Percentiles rank a stretch among this genome's conserved stretches.
These are phyloP conservation scores for Tuber magnatum DNA, from an alignment of 495 filamentous ascomycete genomes.

Conservation along the genomic window DNA sequence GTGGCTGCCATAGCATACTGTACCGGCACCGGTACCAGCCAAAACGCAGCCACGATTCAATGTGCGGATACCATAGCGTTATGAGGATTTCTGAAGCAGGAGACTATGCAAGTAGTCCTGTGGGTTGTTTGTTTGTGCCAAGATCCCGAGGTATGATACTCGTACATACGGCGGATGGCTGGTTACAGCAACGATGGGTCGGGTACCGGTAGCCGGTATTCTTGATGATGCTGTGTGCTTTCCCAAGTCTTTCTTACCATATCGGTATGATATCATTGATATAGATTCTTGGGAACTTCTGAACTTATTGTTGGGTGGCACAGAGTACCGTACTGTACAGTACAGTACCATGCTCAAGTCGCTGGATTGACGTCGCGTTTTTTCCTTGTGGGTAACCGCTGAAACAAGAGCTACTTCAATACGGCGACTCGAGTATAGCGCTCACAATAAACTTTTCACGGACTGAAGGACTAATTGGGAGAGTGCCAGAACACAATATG, in stretches of 20 bases:
- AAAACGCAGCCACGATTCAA: not conserved
- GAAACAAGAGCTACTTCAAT: no score
- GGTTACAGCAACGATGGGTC: not conserved
- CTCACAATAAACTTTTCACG: not conserved
- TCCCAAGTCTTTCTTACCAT: not conserved
- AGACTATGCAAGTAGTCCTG: no score
- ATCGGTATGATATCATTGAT: no score
- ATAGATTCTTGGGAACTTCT: no score
- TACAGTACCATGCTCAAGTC: not conserved
- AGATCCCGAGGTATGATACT: no score
- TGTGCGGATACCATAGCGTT: not conserved
- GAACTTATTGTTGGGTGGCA: not conserved
- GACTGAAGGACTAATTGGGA: not conserved
- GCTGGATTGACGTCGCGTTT: no score
- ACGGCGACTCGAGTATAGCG: no score
- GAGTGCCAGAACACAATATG: not conserved
- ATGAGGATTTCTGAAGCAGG: not conserved
- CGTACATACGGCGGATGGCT: no score
- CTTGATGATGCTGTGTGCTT: not conserved
- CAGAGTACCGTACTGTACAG: not conserved
- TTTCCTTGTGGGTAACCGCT: no score
- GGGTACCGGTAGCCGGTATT: not conserved
- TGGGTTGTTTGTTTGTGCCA: not conserved
- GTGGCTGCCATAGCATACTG: not conserved
- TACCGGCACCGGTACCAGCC: not conserved